These are phyloP conservation scores for Neltuma alba DNA, from an alignment of 306 rosid genomes.

Conservation along the genomic window DNA sequence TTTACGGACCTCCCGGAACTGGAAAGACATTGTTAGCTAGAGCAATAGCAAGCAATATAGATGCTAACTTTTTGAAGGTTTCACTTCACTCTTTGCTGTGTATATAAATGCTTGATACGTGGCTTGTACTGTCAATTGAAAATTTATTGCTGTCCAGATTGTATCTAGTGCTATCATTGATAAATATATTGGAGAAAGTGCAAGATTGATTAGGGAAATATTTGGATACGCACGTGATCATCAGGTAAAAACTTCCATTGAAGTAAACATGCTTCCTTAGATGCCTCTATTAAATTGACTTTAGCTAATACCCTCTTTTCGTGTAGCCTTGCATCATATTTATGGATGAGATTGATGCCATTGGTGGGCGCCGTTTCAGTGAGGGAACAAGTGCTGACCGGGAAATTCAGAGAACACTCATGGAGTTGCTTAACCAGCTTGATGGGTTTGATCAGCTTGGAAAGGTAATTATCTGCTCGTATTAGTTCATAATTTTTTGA, in stretches of 20 bases:
- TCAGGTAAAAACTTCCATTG: slow-evolving; percentile 55
- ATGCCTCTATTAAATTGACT: neutral
- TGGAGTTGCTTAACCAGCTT: slow-evolving; percentile 86
- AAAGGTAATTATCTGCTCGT: slow-evolving; percentile 49
- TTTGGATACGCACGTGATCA: slow-evolving; percentile 95
- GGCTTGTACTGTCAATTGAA: neutral
- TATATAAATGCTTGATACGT: neutral
- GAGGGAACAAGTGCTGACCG: slow-evolving; percentile 88
- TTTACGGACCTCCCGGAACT: slow-evolving; percentile 95
- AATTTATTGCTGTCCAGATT: slow-evolving; percentile 47
- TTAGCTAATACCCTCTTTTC: neutral
- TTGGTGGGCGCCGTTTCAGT: slow-evolving; percentile 86
- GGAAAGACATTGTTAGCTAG: slow-evolving; percentile 85
- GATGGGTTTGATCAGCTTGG: slow-evolving; percentile 90
- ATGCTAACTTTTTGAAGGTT: slow-evolving; percentile 85
- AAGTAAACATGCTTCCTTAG: neutral
- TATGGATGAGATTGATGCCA: slow-evolving; percentile 95
- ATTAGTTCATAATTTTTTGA: neutral
- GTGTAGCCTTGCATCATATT: slow-evolving; percentile 90
- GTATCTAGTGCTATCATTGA: slow-evolving; percentile 80
- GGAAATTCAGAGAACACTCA: slow-evolving; percentile 84
- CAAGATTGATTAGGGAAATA: slow-evolving; percentile 75
- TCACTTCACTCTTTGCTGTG: neutral
- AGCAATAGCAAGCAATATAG: slow-evolving; percentile 88
- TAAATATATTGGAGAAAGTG: slow-evolving; percentile 77